Conservation (phyloP, 2,329 filamentous ascomycete genomes). For the Cladosporium sp. region DNA sequence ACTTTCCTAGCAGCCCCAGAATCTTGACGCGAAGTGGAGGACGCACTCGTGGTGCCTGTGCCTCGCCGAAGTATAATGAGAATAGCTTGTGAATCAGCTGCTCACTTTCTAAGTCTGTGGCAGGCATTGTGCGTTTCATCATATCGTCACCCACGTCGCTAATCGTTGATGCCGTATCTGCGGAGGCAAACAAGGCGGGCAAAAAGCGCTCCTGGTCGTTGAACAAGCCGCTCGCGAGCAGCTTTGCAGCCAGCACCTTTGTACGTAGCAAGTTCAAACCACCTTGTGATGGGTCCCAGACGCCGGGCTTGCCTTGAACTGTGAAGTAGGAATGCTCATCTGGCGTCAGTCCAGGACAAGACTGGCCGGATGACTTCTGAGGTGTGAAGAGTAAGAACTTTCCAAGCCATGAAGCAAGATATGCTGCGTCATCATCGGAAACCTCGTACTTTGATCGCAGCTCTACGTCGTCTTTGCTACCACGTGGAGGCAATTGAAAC, state of each 20-base stretch:
- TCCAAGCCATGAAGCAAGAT: conserved; percentile 69
- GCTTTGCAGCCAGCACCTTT: conserved; percentile 62
- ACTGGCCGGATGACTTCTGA: conserved; percentile 31
- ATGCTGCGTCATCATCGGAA: conserved; percentile 64
- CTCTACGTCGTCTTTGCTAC: conserved; percentile 69
- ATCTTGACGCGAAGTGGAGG: conserved; percentile 72
- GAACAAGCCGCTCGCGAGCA: conserved; percentile 83
- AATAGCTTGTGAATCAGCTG: conserved; percentile 63
- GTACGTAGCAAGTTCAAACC: conserved; percentile 64
- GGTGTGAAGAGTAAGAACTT: conserved; percentile 66
- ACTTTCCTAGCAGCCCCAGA: conserved; percentile 70
- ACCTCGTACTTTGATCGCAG: conserved; percentile 65
- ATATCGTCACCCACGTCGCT: conserved; percentile 84
- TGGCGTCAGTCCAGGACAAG: conserved; percentile 58
- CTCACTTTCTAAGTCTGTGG: conserved; percentile 67
- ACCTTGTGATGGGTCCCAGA: conserved; percentile 60
- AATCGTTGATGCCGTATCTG: conserved; percentile 75
- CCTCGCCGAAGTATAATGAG: conserved; percentile 60
- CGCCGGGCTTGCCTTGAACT: conserved; percentile 60
- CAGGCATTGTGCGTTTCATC: conserved; percentile 67
- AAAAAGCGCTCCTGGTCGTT: conserved; percentile 76
- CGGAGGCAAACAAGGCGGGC: conserved; percentile 75
- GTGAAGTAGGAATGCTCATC: conserved; percentile 67
- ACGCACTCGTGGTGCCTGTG: conserved; percentile 47
- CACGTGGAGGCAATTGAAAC: conserved; percentile 67